Conservation (phyloP, 495 filamentous ascomycete species). For the Penicillium flavigenum region DNA sequence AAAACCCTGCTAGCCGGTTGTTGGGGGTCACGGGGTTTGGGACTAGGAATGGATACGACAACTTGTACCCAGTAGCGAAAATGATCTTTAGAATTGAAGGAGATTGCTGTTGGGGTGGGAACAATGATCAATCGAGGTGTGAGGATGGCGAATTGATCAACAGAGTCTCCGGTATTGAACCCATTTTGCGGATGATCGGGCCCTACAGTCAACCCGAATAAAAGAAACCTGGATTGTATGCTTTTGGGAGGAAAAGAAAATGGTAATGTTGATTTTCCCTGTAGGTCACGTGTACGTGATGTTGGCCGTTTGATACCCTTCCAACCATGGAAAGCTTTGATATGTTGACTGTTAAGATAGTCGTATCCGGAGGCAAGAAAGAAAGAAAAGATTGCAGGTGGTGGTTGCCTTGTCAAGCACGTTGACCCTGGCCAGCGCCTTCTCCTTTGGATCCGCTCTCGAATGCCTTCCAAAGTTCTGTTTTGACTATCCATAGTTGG, state of each 20-base stretch:
- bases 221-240: background rate
- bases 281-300: background rate
- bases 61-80: constrained; percentile 52
- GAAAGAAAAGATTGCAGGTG: no score
- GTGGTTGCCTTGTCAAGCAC: no score
- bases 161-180: background rate
- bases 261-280: background rate
- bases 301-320: no score
- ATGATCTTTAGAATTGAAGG: constrained; percentile 39
- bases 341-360: no score
- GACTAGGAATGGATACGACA: constrained; percentile 44
- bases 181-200: background rate
- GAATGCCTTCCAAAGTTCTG: no score
- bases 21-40: constrained; percentile 28
- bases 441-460: no score
- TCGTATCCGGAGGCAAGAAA: no score
- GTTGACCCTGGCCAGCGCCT: no score
- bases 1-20: constrained; percentile 31
- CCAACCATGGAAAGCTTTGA: no score
- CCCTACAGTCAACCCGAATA: background rate
- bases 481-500: no score
- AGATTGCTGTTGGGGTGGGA: constrained; percentile 26
- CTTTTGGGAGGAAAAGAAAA: background rate
- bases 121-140: constrained; percentile 25
- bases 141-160: constrained; percentile 18